Evolutionary conservation across 441 rosid genomes (phyloP).

Genomic region (Capsella rubella): DNA sequence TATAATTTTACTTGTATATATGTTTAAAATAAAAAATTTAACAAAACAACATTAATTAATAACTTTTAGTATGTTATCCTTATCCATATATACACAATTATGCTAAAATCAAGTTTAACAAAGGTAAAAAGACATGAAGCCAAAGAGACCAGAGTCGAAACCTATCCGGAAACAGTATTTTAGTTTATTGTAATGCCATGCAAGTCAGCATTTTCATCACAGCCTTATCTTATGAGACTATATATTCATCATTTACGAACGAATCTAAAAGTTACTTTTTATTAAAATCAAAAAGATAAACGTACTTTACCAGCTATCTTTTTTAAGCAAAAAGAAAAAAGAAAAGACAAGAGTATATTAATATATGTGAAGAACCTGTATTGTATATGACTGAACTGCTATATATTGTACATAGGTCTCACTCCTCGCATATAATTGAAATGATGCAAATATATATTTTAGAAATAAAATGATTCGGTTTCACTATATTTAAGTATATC

Average conservation of each 20-base stretch:
- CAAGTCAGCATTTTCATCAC: constrained; percentile 31
- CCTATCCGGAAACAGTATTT: constrained; percentile 10
- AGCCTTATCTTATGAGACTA: constrained; percentile 13
- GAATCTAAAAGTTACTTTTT: constrained; percentile 18
- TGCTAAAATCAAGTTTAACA: not conserved
- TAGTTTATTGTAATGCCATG: not conserved
- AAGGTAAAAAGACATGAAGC: not conserved
- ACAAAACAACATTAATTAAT: no score
- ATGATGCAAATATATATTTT: not conserved
- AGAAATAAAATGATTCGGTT: not conserved
- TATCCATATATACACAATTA: no score
- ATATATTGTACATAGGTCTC: no score
- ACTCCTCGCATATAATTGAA: not conserved
- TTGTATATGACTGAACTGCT: not conserved
- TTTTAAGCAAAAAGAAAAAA: not conserved
- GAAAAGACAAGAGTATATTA: not conserved
- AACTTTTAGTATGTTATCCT: no score
- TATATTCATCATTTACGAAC: not conserved
- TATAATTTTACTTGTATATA: no score
- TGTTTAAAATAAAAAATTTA: no score
- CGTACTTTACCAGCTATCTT: constrained; percentile 3
- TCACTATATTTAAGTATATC: not conserved
- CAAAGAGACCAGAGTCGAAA: not conserved
- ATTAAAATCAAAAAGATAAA: constrained; percentile 6
- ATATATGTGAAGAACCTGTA: not conserved